Evolutionary conservation across 2,329 filamentous ascomycete genomes (phyloP).

Genomic region (Fusarium liriodendri): DNA sequence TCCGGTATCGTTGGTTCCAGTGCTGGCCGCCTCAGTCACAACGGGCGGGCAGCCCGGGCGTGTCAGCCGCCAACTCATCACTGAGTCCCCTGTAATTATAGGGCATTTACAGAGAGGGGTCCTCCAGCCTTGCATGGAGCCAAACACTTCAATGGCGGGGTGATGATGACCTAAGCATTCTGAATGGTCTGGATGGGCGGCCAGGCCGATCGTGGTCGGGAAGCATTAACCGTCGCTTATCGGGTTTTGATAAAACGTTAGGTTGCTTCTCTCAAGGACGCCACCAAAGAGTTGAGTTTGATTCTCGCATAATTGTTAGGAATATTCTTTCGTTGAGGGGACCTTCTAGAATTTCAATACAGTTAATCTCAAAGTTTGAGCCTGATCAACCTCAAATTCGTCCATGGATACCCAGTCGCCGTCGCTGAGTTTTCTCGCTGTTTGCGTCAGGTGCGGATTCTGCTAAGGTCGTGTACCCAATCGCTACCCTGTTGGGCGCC

Average conservation of each 20-base stretch:
- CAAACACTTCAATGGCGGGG: slow-evolving; percentile 2
- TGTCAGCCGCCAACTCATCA: neutral
- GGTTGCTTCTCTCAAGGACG: neutral
- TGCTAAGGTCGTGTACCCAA: neutral
- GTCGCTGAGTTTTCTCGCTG: neutral
- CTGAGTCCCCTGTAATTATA: slow-evolving; percentile 8
- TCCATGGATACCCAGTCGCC: neutral
- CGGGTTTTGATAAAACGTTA: neutral
- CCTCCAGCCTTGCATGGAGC: neutral
- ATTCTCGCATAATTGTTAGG: neutral
- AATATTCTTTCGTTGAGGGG: neutral
- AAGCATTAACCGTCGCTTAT: slow-evolving; percentile 1
- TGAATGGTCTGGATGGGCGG: neutral
- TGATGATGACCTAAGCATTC: neutral
- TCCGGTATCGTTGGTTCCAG: neutral
- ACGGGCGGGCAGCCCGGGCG: neutral
- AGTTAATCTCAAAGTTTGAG: neutral
- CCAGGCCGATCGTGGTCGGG: neutral
- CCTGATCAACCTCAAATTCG: neutral
- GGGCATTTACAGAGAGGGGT: slow-evolving; percentile 12
- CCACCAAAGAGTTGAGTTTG: neutral
- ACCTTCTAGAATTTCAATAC: neutral
- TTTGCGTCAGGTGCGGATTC: slow-evolving; percentile 3
- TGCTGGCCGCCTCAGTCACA: slow-evolving; percentile 17
- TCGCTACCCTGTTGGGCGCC: slow-evolving; percentile 2